These are phyloP conservation scores for Termitomyces heimii DNA, from an alignment of 768 basidiomycete species.

Conservation along the genomic window DNA sequence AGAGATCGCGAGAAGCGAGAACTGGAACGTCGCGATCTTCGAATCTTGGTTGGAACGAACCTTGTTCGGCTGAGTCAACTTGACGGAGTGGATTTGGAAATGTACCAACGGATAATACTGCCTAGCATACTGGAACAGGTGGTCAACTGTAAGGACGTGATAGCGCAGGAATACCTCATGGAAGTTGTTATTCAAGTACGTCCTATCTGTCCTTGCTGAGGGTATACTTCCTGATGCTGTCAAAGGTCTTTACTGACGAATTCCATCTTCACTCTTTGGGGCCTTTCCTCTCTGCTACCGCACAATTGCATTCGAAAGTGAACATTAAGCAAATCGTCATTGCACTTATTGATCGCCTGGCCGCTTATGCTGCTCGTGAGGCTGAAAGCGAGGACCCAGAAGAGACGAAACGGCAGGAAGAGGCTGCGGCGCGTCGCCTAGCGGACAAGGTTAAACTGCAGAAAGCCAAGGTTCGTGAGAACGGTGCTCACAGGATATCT, in stretches of 20 bases:
- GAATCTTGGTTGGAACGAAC: slow-evolving; percentile 96
- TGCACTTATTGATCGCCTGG: slow-evolving; percentile 92
- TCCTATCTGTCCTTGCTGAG: background rate
- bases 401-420: slow-evolving; percentile 89
- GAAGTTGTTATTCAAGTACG: slow-evolving; percentile 96
- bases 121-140: slow-evolving; percentile 95
- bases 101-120: slow-evolving; percentile 86
- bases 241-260: slow-evolving; percentile 94
- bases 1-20: slow-evolving; percentile 97
- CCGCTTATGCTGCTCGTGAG: slow-evolving; percentile 93
- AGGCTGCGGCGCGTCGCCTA: slow-evolving; percentile 82
- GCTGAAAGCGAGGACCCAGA: slow-evolving; percentile 96
- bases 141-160: slow-evolving; percentile 97
- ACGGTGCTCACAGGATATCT: slow-evolving; percentile 26
- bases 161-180: slow-evolving; percentile 99
- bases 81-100: slow-evolving; percentile 92
- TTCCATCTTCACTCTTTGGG: slow-evolving; percentile 96
- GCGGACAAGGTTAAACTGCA: slow-evolving; percentile 81
- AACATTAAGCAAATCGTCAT: slow-evolving; percentile 99
- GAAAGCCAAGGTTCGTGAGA: slow-evolving; percentile 59
- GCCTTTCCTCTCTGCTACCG: slow-evolving; percentile 95
- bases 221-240: slow-evolving; percentile 1
- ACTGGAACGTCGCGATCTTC: slow-evolving; percentile 89
- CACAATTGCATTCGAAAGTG: slow-evolving; percentile 94
- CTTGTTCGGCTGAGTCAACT: slow-evolving; percentile 97